Base-by-base conservation (phyloP, 106 monocot species). In the Cymbidium sinense region DNA sequence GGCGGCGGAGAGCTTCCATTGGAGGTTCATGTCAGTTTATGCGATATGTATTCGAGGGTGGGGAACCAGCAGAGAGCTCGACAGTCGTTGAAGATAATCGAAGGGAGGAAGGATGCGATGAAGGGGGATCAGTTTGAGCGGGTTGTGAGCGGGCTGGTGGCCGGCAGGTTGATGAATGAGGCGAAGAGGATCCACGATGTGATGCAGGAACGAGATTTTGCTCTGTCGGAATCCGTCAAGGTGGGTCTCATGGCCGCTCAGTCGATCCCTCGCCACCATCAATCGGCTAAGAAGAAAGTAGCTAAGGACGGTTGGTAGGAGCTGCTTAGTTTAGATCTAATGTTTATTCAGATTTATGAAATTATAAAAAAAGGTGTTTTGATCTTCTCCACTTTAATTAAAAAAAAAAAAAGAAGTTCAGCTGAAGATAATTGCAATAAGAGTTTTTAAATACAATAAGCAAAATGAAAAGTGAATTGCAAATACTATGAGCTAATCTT, bases 41-140 rank as follows among this genome's bases (percentile, higher is more conserved):
- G 90, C 37, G 86, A 85, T 70, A 92, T 94, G 94, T 98, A 98
- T 36, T 52, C 88, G 2, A 85, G 80, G 73, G 86, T 83, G 27
- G 71, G 81, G 2, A 75, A 79, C 11, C 75, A 83, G 76, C 84
- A 82, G 33, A 91, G 90, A 71, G 84, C 87, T 47, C 82, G 77
- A 5, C 81, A 79, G 43, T 80, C 78, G 1, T 62, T 98, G 23
- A 84, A 84, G 81, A 83, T 88, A 21, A 75, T 98, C 50, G 88
- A 94, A 70, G 90, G 52, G 2, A 87, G 79, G 83, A 92, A 86
- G 75, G 70, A 80, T 23, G 34, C 77, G 43, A 34, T 98, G 64
- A 84, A 51, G 10, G 87, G 73, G 7, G 78, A 84, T 77, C 86
- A 98, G 79, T 88, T 94, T 81, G 90, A 94, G 78, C 89, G 81